Conservation (phyloP, 106 monocot genomes). For the Cymbidium sinense region DNA sequence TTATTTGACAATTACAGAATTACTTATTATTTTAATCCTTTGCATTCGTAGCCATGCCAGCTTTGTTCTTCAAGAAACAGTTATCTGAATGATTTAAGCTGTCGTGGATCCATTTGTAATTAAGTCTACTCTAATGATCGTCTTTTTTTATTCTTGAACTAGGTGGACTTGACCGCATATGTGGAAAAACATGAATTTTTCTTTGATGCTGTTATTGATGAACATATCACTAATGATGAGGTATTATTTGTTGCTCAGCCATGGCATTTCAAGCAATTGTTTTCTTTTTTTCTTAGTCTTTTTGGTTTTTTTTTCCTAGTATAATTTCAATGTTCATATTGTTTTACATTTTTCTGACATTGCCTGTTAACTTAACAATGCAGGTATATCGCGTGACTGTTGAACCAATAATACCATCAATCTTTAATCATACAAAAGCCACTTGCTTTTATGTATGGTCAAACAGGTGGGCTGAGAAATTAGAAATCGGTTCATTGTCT, state of each 20-base stretch:
- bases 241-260: conserved; percentile 24
- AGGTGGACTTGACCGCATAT: conserved; percentile 91
- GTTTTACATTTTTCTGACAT: not conserved
- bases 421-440: conserved; percentile 82
- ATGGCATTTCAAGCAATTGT: not conserved
- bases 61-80: not conserved
- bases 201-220: conserved; percentile 83
- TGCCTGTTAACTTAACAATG: not conserved
- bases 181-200: conserved; percentile 83
- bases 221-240: conserved; percentile 83
- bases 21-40: not conserved
- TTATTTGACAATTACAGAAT: not conserved
- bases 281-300: not conserved
- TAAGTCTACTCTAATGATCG: not conserved
- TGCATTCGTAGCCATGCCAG: not conserved
- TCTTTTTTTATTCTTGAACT: not conserved
- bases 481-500: not conserved
- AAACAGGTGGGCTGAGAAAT: conserved; percentile 44
- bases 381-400: conserved; percentile 91
- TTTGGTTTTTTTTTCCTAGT: not conserved
- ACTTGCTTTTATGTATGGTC: conserved; percentile 95
- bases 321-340: not conserved
- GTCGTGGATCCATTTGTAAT: not conserved
- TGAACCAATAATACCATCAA: conserved; percentile 82
- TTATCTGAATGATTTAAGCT: conserved; percentile 2